A percentile compares a stretch with the other conserved stretches of the same genome.
These are phyloP conservation scores for Quercus bicolor DNA, from an alignment of 306 rosid genomes.

Conservation along the genomic window DNA sequence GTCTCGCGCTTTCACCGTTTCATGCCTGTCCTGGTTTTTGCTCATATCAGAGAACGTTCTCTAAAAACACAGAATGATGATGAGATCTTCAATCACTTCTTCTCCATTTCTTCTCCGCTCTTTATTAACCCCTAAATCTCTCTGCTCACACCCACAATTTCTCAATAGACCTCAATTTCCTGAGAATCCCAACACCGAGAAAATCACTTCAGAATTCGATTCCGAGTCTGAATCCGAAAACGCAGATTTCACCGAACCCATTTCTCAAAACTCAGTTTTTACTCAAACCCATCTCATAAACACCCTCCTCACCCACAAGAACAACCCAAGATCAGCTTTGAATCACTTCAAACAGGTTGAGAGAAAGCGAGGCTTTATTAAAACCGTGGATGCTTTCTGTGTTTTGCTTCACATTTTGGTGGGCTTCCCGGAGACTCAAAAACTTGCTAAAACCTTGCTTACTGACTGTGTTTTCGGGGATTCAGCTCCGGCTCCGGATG, in stretches of 20 bases:
- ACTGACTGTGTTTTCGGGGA: slow-evolving; percentile 30
- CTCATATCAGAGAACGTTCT: too few relatives aligned
- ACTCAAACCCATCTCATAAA: slow-evolving; percentile 26
- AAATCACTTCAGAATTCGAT: slow-evolving; percentile 2
- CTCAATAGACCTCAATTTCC: not conserved
- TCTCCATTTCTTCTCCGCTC: slow-evolving; percentile 16
- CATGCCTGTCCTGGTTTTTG: too few relatives aligned
- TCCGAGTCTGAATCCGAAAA: not conserved
- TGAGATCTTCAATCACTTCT: slow-evolving; percentile 21
- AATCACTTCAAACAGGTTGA: slow-evolving; percentile 35
- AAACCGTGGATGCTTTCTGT: slow-evolving; percentile 37
- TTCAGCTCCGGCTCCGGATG: slow-evolving; percentile 31
- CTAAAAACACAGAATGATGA: not conserved
- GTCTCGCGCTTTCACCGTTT: too few relatives aligned
- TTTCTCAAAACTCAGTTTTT: not conserved
- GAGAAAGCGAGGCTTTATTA: slow-evolving; percentile 31
- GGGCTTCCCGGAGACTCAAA: slow-evolving; percentile 16
- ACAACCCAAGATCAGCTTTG: slow-evolving; percentile 47
- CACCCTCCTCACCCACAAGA: slow-evolving; percentile 41
- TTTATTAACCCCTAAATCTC: slow-evolving; percentile 21
- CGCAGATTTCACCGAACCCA: not conserved
- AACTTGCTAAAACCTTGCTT: slow-evolving; percentile 29
- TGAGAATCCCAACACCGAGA: not conserved
- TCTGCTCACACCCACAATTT: slow-evolving; percentile 20
- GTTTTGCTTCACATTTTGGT: slow-evolving; percentile 55